Base-by-base conservation (phyloP, 2,329 filamentous ascomycete species). In the Neofusicoccum sp. region DNA sequence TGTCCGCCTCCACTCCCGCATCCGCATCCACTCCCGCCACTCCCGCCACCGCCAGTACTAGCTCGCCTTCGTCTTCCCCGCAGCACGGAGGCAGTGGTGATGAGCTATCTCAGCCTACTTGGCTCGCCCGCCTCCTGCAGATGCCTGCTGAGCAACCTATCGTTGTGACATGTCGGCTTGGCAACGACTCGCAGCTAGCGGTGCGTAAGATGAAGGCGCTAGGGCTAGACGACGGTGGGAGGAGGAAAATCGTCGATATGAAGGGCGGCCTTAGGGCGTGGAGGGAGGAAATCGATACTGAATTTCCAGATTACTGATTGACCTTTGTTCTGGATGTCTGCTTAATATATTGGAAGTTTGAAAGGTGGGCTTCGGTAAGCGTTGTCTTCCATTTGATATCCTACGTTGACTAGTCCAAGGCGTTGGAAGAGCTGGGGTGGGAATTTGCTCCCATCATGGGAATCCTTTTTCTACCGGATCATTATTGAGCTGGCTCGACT, bases 151-250 rank as follows among this genome's bases (percentile, higher is more conserved):
- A 82, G 33, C 77, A 79, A 2, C 83, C 87, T 0, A 85, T 95
- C 24, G 89, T 89, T 62, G 76, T 91, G 0, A 80, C 95, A 0
- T 95, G 90, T 65, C 81, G 89, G 31, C 79, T 89, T 1, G 90
- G 90, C 0, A 90, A 93, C 64, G 90, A 95, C 71, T 93, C 89
- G 9, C 90, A 93, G 69, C 66, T 91, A 20, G 86, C 86, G 0
- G 82, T 86, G 0, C 82, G 79, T 66, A 87, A 84, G 66, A 76
- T 93, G 61, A 87, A 88, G 67, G 83, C 88, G 12, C 68, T 85
- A 45, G 84, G 84, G 0, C 65, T 86, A 2, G 44, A 57, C n/a
- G 36, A 51, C 9, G 60, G 47, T 6, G 83, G 84, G 0, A 74
- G 78, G 47, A 80, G 86, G 9, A 85, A 82, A 65, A 84, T 93